phyloP scores from a whole-genome alignment of 2,329 filamentous ascomycete genomes.

The Fusarium chuoi region DNA sequence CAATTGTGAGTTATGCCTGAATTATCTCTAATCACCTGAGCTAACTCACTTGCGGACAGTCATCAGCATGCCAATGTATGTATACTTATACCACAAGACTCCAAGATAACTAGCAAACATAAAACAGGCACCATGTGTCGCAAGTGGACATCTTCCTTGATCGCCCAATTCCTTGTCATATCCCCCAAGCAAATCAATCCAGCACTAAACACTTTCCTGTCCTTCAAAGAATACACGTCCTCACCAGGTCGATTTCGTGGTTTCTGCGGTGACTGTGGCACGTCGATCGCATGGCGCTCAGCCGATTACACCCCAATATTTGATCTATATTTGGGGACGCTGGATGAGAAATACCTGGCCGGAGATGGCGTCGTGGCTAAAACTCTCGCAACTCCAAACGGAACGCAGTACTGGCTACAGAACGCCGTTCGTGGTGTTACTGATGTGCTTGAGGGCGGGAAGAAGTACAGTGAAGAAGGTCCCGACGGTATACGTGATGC shows the following conservation, averaged over 20 bases:
- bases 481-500: conserved; percentile 57
- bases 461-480: conserved; percentile 11
- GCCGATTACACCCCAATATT: conserved; percentile 18
- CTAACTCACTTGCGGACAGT: background rate
- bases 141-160: conserved; percentile 27
- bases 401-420: conserved; percentile 25
- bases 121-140: conserved; percentile 26
- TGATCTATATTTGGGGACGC: conserved; percentile 20
- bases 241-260: conserved; percentile 17
- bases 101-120: background rate
- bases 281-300: conserved; percentile 22
- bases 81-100: background rate
- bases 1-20: background rate
- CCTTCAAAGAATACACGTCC: conserved; percentile 19
- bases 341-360: conserved; percentile 22
- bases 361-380: background rate
- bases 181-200: conserved; percentile 4
- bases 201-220: background rate
- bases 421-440: conserved; percentile 17
- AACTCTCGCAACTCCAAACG: conserved; percentile 11
- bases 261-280: conserved; percentile 14
- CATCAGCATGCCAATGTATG: conserved; percentile 25
- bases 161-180: conserved; percentile 24
- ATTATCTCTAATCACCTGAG: background rate
- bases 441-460: conserved; percentile 17